Evolutionary conservation across 2,329 filamentous ascomycete species (phyloP), one percentile per base, ranked within the genome.

Genomic region (Atkinsonella hypoxylon): DNA sequence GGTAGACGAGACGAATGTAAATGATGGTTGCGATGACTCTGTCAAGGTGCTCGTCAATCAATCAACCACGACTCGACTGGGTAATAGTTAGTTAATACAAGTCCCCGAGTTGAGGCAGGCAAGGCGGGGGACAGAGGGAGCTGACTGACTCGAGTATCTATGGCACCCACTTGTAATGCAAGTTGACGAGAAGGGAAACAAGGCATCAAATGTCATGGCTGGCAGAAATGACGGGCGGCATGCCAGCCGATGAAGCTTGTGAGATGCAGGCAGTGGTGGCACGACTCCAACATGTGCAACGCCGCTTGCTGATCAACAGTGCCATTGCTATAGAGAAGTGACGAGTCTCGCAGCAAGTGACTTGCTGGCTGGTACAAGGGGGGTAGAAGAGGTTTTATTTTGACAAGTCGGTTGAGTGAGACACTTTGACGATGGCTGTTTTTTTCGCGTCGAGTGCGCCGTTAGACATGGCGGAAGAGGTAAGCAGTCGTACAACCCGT

Each of bases 241-340:
- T 41, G 2, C 7, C 17, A 17, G 39, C 39, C 17, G 39, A 41
- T 41, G 39, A 41, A 41, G 39, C 18, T 15, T 7, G 15, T 2
- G 39, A 17, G 10, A 18, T 18, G 39, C 4, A 12, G 32, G 13
- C 32, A 36, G 39, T 11, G 17, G 39, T 41, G n/a, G 39, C 39
- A 41, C 39, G 17, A 26, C 17, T 41, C 39, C 39, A 15, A 41
- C 18, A 11, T 13, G n/a, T 11, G 10, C n/a, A 20, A 41, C 39
- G 22, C 22, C 6, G 22, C 17, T 10, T 41, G n/a, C 39, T 17
- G 39, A 18, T 18, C 38, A 17, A 9, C 32, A 15, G 32, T 64
- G 73, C 12, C 68, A 26, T 26, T 3, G 22, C 22, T 26, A 26
- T 26, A 6, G 22, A n/a, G 22, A 26, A 26, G 22, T 26, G 22